Evolutionary conservation across 805 yeast genomes (phyloP), one percentile per base, ranked within the genome.

Genomic region (Candida methanosorbosa): DNA sequence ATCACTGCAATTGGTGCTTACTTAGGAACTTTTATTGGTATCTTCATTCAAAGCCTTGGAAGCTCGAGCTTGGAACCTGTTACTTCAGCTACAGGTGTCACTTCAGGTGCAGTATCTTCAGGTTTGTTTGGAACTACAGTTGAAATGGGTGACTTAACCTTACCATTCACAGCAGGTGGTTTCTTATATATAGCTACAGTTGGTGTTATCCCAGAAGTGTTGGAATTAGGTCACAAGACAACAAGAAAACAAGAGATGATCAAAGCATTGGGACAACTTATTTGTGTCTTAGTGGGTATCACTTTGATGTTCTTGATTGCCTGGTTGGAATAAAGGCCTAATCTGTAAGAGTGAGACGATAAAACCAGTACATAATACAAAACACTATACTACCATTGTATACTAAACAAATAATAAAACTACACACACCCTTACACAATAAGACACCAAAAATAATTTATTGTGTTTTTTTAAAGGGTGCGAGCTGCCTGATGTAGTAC

Each of bases 131-230:
- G 77, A 14, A 70, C 78, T n/a, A 52, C 66, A 14, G 78, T 72
- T 27, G 58, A 59, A 16, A 37, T 64, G 19, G 64, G 67, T 11
- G 83, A 75, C 40, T 50, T 71, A 35, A 68, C 80, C 12, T 56
- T 80, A 30, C 87, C 90, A 13, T 70, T 81, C 49, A 78, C 87
- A 1, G 82, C 87, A 1, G 92, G 90, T 41, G 83, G 84, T 6
- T 77, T 81, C 48, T 52, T 81, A 18, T 81, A 81, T 50, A 78
- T 81, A 41, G 84, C 83, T 7, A 68, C 81, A 0, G 78, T 79
- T 17, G 81, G 83, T 30, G 81, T 81, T n/a, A 72, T 81, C 26
- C 90, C 92, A 1, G 86, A 81, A 47, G 53, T 81, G 17, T 55
- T 81, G 30, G 78, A 71, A 45, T 43, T 68, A 3, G 57, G 55